Conservation (phyloP, 345 rosid genomes). For the Theobroma cacao region DNA sequence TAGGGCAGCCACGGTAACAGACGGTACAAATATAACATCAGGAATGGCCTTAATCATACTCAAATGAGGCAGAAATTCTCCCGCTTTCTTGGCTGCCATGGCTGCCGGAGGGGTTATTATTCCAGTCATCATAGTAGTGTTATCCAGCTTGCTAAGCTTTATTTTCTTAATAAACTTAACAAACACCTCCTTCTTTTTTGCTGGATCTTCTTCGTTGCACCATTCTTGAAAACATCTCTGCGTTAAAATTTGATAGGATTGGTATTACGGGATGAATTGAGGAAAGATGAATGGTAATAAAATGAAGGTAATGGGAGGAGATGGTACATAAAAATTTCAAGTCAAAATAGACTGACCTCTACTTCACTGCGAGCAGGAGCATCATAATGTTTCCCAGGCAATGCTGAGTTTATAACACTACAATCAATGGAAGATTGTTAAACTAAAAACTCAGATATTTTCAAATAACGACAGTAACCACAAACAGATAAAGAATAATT, state of each 20-base stretch:
- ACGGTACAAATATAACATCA: slow-evolving; percentile 80
- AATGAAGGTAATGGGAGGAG: too few species aligned
- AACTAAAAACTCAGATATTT: background rate
- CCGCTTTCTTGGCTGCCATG: slow-evolving; percentile 85
- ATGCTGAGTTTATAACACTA: slow-evolving; percentile 78
- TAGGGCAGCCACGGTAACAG: slow-evolving; percentile 53
- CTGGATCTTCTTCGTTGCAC: slow-evolving; percentile 24
- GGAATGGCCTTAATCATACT: slow-evolving; percentile 60
- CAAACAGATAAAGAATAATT: background rate
- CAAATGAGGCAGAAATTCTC: slow-evolving; percentile 74
- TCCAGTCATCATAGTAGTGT: slow-evolving; percentile 55
- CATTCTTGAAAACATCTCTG: slow-evolving; percentile 47
- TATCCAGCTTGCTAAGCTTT: slow-evolving; percentile 54
- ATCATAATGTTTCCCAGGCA: slow-evolving; percentile 89
- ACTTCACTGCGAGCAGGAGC: slow-evolving; percentile 46
- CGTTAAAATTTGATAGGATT: background rate
- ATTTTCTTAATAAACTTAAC: slow-evolving; percentile 42
- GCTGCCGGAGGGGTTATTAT: slow-evolving; percentile 75
- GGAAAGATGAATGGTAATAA: background rate
- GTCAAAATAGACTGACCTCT: slow-evolving; percentile 33
- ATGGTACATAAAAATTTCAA: background rate
- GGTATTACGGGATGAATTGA: background rate
- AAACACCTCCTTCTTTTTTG: slow-evolving; percentile 37
- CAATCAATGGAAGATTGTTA: background rate
- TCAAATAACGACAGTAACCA: background rate